phyloP scores from a whole-genome alignment of 441 rosid species.

The Rhodomyrtus psidioides region DNA sequence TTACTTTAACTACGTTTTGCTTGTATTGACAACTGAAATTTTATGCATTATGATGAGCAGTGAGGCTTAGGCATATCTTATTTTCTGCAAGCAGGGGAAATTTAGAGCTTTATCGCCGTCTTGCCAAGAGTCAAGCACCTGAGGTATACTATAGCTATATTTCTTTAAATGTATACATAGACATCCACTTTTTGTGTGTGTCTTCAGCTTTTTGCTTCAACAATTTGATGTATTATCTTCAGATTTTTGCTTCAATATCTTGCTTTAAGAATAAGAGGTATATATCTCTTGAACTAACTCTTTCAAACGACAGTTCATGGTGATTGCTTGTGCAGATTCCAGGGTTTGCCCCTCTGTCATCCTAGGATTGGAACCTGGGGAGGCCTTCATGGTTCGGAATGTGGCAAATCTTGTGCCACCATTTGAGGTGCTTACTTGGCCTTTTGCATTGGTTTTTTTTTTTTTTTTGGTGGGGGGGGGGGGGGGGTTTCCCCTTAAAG shows the following conservation, averaged over 20 bases:
- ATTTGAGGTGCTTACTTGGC: slow-evolving; percentile 44
- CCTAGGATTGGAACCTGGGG: slow-evolving; percentile 95
- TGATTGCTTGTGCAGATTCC: slow-evolving; percentile 95
- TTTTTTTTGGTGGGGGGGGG: too few species aligned
- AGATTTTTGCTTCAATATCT: background rate
- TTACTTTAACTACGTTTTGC: slow-evolving; percentile 1
- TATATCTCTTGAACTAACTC: slow-evolving; percentile 19
- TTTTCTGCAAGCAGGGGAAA: slow-evolving; percentile 45
- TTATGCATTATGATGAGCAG: background rate
- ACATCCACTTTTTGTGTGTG: background rate
- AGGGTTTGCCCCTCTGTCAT: slow-evolving; percentile 89
- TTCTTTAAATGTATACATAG: background rate
- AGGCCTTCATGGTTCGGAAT: slow-evolving; percentile 85
- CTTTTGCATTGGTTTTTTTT: background rate
- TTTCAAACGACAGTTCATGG: slow-evolving; percentile 67
- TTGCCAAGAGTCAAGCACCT: slow-evolving; percentile 72
- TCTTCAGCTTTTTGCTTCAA: too few species aligned
- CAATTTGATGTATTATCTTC: background rate
- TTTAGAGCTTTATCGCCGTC: slow-evolving; percentile 51
- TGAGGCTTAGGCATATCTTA: background rate
- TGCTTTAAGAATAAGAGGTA: background rate
- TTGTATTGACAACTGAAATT: background rate
- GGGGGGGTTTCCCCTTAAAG: background rate
- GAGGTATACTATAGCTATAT: slow-evolving; percentile 35
- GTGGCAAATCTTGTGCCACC: slow-evolving; percentile 87